Conservation (phyloP, 441 rosid genomes). For the Omphalea diandra region DNA sequence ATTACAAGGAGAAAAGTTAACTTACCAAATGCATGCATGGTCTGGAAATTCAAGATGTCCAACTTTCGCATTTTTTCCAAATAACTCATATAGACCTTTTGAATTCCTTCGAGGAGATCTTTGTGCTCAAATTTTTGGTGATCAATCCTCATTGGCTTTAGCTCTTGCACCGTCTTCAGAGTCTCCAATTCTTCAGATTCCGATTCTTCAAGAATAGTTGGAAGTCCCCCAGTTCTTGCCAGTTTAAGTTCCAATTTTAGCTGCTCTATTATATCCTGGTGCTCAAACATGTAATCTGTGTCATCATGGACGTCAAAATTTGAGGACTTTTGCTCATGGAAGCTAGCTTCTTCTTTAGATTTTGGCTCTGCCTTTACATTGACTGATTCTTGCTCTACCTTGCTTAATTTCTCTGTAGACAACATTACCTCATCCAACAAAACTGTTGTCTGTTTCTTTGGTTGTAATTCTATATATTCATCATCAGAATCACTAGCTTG, state of each 20-base stretch:
- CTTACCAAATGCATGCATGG: conserved; percentile 76
- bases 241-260: conserved; percentile 51
- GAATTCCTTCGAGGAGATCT: conserved; percentile 50
- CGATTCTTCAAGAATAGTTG: conserved; percentile 70
- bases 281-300: conserved; percentile 41
- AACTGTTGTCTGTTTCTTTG: conserved; percentile 25
- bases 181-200: conserved; percentile 66
- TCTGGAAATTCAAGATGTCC: conserved; percentile 68
- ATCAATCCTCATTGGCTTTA: conserved; percentile 56
- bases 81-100: conserved; percentile 64
- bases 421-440: background rate
- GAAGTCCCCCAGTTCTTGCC: conserved; percentile 76
- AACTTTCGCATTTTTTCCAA: conserved; percentile 63
- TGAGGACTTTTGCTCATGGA: conserved; percentile 25
- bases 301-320: conserved; percentile 33
- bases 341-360: conserved; percentile 22
- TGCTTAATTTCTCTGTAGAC: conserved; percentile 10
- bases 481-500: conserved; percentile 40
- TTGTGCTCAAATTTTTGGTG: conserved; percentile 45
- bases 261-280: conserved; percentile 57
- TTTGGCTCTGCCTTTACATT: background rate
- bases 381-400: conserved; percentile 7
- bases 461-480: conserved; percentile 53
- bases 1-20: too few relatives aligned
- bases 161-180: conserved; percentile 36